Evolutionary conservation across 2,329 filamentous ascomycete species (phyloP).

Genomic region (Fusarium sp.): DNA sequence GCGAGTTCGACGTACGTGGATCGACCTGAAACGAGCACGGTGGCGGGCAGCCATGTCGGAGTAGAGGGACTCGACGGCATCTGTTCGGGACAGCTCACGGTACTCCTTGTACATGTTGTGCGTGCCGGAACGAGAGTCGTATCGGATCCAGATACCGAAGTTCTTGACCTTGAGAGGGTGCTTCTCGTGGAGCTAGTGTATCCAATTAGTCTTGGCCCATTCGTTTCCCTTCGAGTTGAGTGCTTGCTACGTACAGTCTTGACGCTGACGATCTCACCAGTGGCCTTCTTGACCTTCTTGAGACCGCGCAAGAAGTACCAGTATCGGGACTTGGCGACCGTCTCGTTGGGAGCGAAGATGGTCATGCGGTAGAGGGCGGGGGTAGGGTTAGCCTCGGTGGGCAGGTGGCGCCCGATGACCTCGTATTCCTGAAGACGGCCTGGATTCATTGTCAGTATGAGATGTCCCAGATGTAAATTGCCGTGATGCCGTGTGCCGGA

Average conservation of each 20-base stretch:
- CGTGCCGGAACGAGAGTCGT: conserved; percentile 99
- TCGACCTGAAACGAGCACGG: conserved; percentile 95
- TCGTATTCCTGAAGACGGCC: conserved; percentile 99
- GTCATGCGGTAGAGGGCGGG: conserved; percentile 99
- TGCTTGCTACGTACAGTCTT: conserved; percentile 81
- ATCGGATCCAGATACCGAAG: conserved; percentile 99
- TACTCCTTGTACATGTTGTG: conserved; percentile 99
- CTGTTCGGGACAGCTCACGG: conserved; percentile 97
- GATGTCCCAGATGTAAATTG: conserved; percentile 11
- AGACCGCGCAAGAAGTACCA: conserved; percentile 99
- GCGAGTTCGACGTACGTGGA: conserved; percentile 82
- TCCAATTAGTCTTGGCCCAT: conserved; percentile 6
- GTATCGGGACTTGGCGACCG: conserved; percentile 99
- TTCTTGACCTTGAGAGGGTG: conserved; percentile 99
- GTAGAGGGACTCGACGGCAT: conserved; percentile 97
- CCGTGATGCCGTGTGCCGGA: conserved; percentile 33
- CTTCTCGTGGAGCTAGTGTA: conserved; percentile 93
- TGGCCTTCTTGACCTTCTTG: conserved; percentile 99
- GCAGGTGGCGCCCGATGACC: conserved; percentile 99
- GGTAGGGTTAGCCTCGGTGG: conserved; percentile 95
- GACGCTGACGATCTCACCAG: conserved; percentile 97
- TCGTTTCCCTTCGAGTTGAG: neutral
- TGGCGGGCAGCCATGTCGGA: conserved; percentile 99
- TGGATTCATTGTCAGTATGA: conserved; percentile 62
- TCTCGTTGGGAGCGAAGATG: conserved; percentile 98